These are phyloP conservation scores for Lotmaria passim DNA, from an alignment of 208 protist species.

Conservation along the genomic window DNA sequence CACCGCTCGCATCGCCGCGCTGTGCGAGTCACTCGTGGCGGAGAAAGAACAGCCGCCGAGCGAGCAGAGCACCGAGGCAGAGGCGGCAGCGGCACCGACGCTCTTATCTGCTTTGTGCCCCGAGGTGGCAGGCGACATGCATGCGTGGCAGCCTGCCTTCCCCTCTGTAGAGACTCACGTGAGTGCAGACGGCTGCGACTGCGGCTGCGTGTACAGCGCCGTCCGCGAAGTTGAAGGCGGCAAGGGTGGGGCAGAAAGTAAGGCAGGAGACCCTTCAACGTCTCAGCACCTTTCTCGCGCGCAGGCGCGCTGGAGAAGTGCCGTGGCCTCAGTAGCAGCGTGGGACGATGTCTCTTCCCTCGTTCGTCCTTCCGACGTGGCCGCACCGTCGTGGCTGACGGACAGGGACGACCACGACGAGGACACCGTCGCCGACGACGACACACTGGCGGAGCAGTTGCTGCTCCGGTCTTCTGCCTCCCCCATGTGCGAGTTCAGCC, in stretches of 20 bases:
- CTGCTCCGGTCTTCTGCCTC: not conserved
- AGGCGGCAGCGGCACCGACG: not conserved
- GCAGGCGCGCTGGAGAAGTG: not conserved
- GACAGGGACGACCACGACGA: not conserved
- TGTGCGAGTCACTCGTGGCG: constrained; percentile 17
- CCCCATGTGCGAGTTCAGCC: constrained; percentile 13
- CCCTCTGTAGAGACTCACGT: not conserved
- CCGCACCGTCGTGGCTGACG: constrained; percentile 16
- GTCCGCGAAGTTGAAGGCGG: not conserved
- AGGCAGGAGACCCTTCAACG: not conserved
- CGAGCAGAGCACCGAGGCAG: not conserved
- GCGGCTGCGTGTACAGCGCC: not conserved
- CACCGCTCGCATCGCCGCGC: constrained; percentile 29
- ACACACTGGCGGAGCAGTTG: constrained; percentile 6
- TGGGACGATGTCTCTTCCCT: constrained; percentile 10
- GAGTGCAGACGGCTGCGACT: not conserved
- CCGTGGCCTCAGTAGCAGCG: not conserved
- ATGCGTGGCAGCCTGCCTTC: constrained; percentile 12
- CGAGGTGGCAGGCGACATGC: constrained; percentile 13
- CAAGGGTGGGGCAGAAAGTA: not conserved
- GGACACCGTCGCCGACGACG: not conserved
- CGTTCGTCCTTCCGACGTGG: constrained; percentile 14
- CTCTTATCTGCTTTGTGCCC: constrained; percentile 6
- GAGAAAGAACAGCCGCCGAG: not conserved
- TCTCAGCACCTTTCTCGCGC: not conserved